A percentile compares a stretch with the other conserved stretches of the same genome.
Evolutionary conservation across 108 stramenopile genomes (phyloP).

Genomic region (Nitzschia putrida): DNA sequence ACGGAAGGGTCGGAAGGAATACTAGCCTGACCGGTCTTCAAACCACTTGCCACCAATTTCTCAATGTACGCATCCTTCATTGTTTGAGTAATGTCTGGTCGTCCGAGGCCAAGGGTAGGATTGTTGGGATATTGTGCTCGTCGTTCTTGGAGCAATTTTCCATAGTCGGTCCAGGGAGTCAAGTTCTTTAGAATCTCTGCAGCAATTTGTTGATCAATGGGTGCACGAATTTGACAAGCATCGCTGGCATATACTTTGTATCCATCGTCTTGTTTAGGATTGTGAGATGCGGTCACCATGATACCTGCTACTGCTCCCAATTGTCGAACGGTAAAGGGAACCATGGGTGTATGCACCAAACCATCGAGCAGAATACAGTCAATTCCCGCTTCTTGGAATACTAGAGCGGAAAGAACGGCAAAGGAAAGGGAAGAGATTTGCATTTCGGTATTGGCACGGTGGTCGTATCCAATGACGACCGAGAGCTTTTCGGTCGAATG

Average conservation of each 20-base stretch:
- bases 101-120: conserved; percentile 55
- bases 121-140: conserved; percentile 27
- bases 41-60: conserved; percentile 59
- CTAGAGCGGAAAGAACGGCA: conserved; percentile 84
- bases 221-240: conserved; percentile 94
- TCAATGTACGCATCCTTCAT: conserved; percentile 64
- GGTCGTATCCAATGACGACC: conserved; percentile 93
- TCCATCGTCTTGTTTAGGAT: conserved; percentile 94
- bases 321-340: conserved; percentile 70
- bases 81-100: conserved; percentile 26
- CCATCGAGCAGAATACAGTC: conserved; percentile 82
- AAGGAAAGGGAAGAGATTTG: conserved; percentile 83
- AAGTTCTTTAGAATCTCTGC: conserved; percentile 77
- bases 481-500: neutral
- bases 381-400: conserved; percentile 79
- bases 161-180: conserved; percentile 86
- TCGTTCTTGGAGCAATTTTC: conserved; percentile 34
- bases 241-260: conserved; percentile 97
- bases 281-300: conserved; percentile 99
- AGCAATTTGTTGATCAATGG: conserved; percentile 90
- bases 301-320: conserved; percentile 78
- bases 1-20: neutral
- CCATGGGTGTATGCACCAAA: conserved; percentile 87
- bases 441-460: conserved; percentile 63
- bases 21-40: conserved; percentile 44